Evolutionary conservation across 352 stramenopile species (phyloP), one percentile per base, ranked within the genome.

Genomic region (Paralagenidium karlingii): DNA sequence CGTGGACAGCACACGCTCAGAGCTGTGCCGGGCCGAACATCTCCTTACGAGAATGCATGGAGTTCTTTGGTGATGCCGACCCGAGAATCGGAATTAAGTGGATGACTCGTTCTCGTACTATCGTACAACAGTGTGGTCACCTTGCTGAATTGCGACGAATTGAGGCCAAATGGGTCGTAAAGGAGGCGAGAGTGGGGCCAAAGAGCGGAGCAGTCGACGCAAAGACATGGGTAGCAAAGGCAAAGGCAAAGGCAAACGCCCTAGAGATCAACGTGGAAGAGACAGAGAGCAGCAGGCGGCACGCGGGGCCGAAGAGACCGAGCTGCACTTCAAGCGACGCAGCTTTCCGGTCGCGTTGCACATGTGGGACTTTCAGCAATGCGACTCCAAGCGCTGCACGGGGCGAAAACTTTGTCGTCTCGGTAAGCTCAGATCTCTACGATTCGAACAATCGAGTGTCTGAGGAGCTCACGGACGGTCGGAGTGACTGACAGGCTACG

Each of bases 281-380:
- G n/a, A n/a, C n/a, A n/a, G n/a, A n/a, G n/a, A n/a, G n/a, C n/a
- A n/a, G n/a, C n/a, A n/a, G n/a, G n/a, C n/a, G 19, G 27, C 13
- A 8, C 40, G 46, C 18, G 62, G 63, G 19, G 73, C 78, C 16
- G 74, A 83, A 29, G 77, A 88, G 51, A 74, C 52, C 20, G 71
- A 85, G 31, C 30, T 68, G 8, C 71, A 48, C 40, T 88, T 68
- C 51, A 64, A 69, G 21, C 68, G 77, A 24, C 63, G 77, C 29
- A 73, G 58, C 25, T 92, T 94, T 47, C 63, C 66, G 8, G 55
- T 95, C 41, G 76, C 65, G 40, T 52, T 96, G 51, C 81, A 78
- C 44, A 96, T 96, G 87, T 97, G 87, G 87, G 88, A 97, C 58
- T 96, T 96, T 53, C 76, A 96, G 58, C 87, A 97, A 56, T 97